Conservation (phyloP, 208 protist species). For the Strigomonas galati region DNA sequence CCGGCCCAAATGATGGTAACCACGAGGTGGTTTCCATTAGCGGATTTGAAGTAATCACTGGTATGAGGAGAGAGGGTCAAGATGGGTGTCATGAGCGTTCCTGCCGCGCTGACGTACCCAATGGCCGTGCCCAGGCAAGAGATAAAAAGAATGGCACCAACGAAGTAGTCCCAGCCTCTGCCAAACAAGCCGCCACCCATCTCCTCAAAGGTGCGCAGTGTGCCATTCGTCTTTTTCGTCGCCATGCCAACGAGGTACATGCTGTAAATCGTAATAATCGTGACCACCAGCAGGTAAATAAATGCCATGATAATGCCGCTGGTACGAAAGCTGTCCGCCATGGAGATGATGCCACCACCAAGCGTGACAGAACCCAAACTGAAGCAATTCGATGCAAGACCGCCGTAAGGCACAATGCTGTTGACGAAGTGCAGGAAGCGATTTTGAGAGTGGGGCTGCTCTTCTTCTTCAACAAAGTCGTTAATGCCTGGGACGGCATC, state of each 20-base stretch:
- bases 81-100: constrained; percentile 39
- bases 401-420: constrained; percentile 28
- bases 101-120: constrained; percentile 50
- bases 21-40: constrained; percentile 36
- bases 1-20: constrained; percentile 37
- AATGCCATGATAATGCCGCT: constrained; percentile 13
- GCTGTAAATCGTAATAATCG: constrained; percentile 33
- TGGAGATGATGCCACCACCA: constrained; percentile 52
- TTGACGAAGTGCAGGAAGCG: not conserved
- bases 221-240: constrained; percentile 28
- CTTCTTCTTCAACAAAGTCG: too few species aligned
- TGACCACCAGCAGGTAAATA: constrained; percentile 9
- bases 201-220: constrained; percentile 35
- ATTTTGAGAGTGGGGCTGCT: too few species aligned
- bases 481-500: too few species aligned
- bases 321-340: constrained; percentile 8
- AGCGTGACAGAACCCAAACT: constrained; percentile 74
- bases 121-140: constrained; percentile 47
- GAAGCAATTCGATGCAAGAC: constrained; percentile 42
- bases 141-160: constrained; percentile 32
- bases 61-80: constrained; percentile 12
- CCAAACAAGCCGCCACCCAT: constrained; percentile 34
- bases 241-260: constrained; percentile 31
- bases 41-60: constrained; percentile 31
- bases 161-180: constrained; percentile 39